These are phyloP conservation scores for Melocanna baccifera DNA, from an alignment of 176 grass and related monocot species.

Conservation along the genomic window DNA sequence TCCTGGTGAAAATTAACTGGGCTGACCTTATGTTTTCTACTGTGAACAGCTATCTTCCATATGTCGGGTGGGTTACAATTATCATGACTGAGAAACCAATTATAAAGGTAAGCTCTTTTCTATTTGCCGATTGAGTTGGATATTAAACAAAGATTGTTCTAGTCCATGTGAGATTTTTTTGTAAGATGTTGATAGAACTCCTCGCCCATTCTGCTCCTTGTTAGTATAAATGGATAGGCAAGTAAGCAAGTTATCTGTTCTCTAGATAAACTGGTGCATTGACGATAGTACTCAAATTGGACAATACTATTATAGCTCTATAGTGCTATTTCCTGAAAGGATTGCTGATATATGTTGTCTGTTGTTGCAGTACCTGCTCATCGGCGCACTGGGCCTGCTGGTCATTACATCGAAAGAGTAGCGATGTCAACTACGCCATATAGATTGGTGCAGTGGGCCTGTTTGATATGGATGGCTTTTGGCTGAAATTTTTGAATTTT, in stretches of 20 bases:
- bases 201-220: not conserved
- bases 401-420: conserved; percentile 69
- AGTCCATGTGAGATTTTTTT: not conserved
- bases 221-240: not conserved
- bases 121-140: conserved; percentile 1
- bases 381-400: conserved; percentile 63
- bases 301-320: not conserved
- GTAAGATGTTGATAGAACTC: not conserved
- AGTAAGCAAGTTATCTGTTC: not conserved
- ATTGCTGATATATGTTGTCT: not conserved
- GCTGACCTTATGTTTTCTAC: not conserved
- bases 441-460: not conserved
- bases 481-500: no score
- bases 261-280: not conserved
- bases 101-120: conserved; percentile 50
- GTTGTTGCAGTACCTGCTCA: conserved; percentile 68
- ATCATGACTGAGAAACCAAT: conserved; percentile 81
- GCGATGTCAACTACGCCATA: not conserved
- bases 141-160: not conserved
- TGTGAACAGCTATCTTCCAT: conserved; percentile 64
- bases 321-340: not conserved
- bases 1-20: not conserved
- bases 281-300: not conserved
- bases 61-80: conserved; percentile 77
- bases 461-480: no score